Conservation (phyloP, 2,329 filamentous ascomycete genomes). For the Fusarium subglutinans region DNA sequence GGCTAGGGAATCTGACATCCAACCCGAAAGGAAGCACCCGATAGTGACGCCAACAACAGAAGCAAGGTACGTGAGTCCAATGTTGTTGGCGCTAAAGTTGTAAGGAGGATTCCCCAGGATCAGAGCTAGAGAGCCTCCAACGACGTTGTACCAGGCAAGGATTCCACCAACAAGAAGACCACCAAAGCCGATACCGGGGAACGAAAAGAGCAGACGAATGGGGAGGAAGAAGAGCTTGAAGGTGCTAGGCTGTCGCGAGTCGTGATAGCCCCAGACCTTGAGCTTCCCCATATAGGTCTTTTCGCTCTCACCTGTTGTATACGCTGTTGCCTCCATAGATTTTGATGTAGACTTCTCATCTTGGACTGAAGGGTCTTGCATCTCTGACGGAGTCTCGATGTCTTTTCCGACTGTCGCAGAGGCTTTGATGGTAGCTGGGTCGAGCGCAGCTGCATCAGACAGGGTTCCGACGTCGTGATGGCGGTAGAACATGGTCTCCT, state of each 20-base stretch:
- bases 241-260: conserved; percentile 29
- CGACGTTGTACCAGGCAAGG: conserved; percentile 22
- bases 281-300: conserved; percentile 28
- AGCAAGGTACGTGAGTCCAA: not conserved
- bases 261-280: conserved; percentile 31
- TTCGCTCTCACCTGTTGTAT: not conserved
- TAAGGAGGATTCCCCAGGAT: not conserved
- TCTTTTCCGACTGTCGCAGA: not conserved
- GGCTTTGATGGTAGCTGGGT: not conserved
- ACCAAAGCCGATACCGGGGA: conserved; percentile 36
- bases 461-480: not conserved
- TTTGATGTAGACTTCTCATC: not conserved
- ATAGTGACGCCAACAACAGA: not conserved
- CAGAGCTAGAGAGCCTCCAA: not conserved
- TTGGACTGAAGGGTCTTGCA: not conserved
- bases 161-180: conserved; percentile 39
- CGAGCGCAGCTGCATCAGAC: not conserved
- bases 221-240: conserved; percentile 34
- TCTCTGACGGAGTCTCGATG: not conserved
- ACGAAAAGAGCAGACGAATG: conserved; percentile 10
- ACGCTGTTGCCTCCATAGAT: not conserved
- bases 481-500: conserved; percentile 40
- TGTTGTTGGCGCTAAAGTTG: not conserved
- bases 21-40: conserved; percentile 25
- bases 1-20: conserved; percentile 32